Conservation (phyloP, 2,329 filamentous ascomycete species). For the Trichoderma gracile region DNA sequence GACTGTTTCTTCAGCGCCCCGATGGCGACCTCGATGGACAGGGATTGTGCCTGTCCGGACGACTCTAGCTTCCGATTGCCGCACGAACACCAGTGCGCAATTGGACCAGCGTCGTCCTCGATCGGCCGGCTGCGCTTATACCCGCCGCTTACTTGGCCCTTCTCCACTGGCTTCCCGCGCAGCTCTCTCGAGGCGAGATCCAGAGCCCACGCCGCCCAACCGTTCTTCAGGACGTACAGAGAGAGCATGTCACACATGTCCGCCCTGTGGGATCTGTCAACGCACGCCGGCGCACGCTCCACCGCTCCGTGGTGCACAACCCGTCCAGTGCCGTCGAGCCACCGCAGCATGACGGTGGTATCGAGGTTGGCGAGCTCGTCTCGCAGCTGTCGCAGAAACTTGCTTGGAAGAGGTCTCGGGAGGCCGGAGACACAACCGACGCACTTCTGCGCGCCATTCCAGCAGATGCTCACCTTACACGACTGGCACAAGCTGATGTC, state of each 20-base stretch:
- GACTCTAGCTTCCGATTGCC: slow-evolving; percentile 21
- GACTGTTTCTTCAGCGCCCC: background rate
- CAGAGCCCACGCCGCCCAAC: slow-evolving; percentile 17
- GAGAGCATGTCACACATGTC: slow-evolving; percentile 8
- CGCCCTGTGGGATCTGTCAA: slow-evolving; percentile 1
- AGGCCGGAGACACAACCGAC: background rate
- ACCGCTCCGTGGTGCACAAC: slow-evolving; percentile 9
- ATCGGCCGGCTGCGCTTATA: slow-evolving; percentile 18
- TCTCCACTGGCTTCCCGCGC: background rate
- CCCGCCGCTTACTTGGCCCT: background rate
- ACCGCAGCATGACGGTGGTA: background rate
- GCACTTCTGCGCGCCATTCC: background rate
- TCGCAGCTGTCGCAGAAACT: slow-evolving; percentile 3
- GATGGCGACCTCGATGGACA: slow-evolving; percentile 11
- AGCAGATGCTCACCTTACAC: slow-evolving; percentile 20
- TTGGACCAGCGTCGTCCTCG: slow-evolving; percentile 13
- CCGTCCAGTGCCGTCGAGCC: slow-evolving; percentile 2
- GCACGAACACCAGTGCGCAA: slow-evolving; percentile 20
- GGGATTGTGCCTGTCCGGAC: slow-evolving; percentile 9
- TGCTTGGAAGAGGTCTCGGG: slow-evolving; percentile 7
- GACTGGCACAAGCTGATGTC: background rate
- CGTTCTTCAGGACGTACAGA: slow-evolving; percentile 11
- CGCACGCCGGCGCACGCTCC: slow-evolving; percentile 1
- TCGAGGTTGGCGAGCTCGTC: slow-evolving; percentile 6
- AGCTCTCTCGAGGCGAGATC: background rate